These are phyloP conservation scores for Corylus heterophylla DNA, from an alignment of 306 rosid genomes.

Conservation along the genomic window DNA sequence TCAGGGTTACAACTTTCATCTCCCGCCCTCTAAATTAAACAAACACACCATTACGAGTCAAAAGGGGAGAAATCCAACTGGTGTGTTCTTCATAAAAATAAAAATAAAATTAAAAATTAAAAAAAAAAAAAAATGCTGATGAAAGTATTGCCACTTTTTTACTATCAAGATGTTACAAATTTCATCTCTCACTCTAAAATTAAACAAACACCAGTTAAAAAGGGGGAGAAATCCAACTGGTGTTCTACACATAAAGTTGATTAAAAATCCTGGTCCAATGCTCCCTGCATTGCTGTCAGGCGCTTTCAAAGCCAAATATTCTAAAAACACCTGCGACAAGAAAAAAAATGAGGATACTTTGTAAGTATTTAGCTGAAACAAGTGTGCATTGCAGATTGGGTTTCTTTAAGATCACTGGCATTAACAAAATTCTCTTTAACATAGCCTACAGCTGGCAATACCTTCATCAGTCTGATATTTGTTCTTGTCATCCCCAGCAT, in stretches of 20 bases:
- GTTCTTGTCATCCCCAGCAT: slow-evolving; percentile 98
- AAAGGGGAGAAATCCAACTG: not conserved
- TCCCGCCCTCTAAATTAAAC: no score
- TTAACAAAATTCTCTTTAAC: not conserved
- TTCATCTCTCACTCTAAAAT: no score
- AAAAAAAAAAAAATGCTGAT: not conserved
- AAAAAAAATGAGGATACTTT: slow-evolving; percentile 23
- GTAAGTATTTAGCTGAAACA: slow-evolving; percentile 4
- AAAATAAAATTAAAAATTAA: not conserved
- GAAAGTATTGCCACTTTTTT: no score
- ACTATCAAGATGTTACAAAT: no score
- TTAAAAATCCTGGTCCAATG: not conserved
- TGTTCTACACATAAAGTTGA: not conserved
- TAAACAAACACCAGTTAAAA: no score
- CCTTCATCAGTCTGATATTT: slow-evolving; percentile 98
- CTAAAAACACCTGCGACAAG: slow-evolving; percentile 78
- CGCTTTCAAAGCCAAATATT: slow-evolving; percentile 80
- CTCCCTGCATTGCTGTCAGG: slow-evolving; percentile 27
- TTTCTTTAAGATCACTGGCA: not conserved
- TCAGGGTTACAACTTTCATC: no score
- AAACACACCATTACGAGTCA: no score
- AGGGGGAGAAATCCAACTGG: not conserved
- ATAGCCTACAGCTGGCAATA: slow-evolving; percentile 4
- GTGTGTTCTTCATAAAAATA: not conserved
- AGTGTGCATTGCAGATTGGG: not conserved